Evolutionary conservation across 139 green algal species (phyloP), one percentile per base, ranked within the genome.

Genomic region (Penium margaritaceum): DNA sequence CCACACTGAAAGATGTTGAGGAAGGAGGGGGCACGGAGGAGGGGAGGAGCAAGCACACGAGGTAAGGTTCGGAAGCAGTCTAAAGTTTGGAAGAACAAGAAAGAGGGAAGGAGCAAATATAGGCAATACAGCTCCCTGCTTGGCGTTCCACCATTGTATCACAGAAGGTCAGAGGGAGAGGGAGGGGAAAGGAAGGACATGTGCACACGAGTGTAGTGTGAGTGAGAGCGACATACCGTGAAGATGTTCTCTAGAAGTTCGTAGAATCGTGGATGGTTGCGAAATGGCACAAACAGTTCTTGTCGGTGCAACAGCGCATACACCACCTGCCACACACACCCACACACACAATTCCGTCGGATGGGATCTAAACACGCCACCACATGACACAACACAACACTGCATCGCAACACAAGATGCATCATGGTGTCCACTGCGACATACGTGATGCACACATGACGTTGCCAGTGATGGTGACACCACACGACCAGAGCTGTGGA

Each of bases 241-340:
- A 66, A 77, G 12, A 92, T 83, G 81, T 92, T 93, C 12, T 90
- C 75, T 27, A 91, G 65, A 15, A 92, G 74, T 38, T 93, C 90
- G 21, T 55, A 63, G 44, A 91, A 87, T 9, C 84, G 79, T 1
- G 83, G 70, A 58, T 91, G 80, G 9, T 70, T 37, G 41, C 47
- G 53, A 36, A 92, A 84, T 17, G 82, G 75, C 21, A 44, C 43
- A 65, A 95, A 87, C 37, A 92, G 55, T 21, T 89, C 83, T 63
- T 87, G 80, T 33, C 83, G 80, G 67, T 96, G 89, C 78, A 96
- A 81, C 86, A 96, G 76, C 4, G 90, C 88, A 63, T 96, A 96
- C n/a, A 96, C 81, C 27, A 96, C 77, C 72, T 79, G 72, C 62
- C 17, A 36, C n/a, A n/a, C n/a, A n/a, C n/a, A n/a, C n/a, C n/a